Evolutionary conservation across 495 filamentous ascomycete species (phyloP).

Genomic region (Chlorociboria aeruginascens): DNA sequence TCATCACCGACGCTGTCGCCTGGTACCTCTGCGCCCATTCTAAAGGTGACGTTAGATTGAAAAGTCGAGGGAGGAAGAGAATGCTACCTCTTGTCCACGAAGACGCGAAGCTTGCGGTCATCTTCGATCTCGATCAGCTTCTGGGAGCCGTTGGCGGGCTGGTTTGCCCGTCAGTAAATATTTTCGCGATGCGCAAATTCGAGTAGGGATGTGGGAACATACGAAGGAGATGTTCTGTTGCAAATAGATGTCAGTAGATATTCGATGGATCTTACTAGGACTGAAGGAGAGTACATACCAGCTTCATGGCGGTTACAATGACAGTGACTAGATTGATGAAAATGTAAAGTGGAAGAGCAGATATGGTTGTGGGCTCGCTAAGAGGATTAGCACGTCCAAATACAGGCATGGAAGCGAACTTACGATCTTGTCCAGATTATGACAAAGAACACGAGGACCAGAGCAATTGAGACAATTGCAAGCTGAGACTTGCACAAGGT

Average conservation of each 20-base stretch:
- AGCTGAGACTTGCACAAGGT: too few relatives aligned
- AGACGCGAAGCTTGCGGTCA: conserved; percentile 65
- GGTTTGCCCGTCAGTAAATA: conserved; percentile 4
- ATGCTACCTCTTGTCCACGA: conserved; percentile 37
- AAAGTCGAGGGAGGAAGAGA: too few relatives aligned
- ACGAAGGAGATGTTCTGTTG: conserved; percentile 65
- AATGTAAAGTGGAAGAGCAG: too few relatives aligned
- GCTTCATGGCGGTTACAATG: conserved; percentile 10
- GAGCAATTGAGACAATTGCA: too few relatives aligned
- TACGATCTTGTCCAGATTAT: too few relatives aligned
- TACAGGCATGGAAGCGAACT: too few relatives aligned
- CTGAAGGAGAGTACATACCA: conserved; percentile 9
- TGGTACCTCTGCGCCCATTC: conserved; percentile 89
- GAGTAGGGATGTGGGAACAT: not conserved
- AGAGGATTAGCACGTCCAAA: too few relatives aligned
- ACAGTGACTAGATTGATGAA: not conserved
- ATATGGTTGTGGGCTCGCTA: too few relatives aligned
- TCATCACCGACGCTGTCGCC: conserved; percentile 92
- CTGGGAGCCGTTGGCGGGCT: conserved; percentile 93
- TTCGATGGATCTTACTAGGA: not conserved
- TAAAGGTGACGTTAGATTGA: conserved; percentile 9
- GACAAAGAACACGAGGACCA: too few relatives aligned
- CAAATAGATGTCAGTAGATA: conserved; percentile 9
- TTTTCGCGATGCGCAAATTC: conserved; percentile 1
- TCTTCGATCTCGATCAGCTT: conserved; percentile 98